phyloP scores from a whole-genome alignment of 176 grass and related monocot species.

The Phoenix roebelenii region DNA sequence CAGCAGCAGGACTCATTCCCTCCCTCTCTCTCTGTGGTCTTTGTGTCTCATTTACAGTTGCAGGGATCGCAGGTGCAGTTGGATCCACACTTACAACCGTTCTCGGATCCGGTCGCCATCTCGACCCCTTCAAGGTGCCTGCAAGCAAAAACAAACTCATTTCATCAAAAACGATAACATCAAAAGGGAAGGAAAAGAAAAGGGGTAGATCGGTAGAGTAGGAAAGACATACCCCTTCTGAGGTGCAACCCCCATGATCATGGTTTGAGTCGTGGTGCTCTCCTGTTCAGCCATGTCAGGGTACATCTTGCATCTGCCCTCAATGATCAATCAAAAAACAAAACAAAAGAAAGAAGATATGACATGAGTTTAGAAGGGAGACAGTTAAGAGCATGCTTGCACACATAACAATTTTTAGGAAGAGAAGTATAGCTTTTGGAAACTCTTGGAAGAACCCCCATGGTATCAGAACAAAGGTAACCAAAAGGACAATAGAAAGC shows the following conservation, averaged over 20 bases:
- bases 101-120: conserved; percentile 29
- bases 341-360: not conserved
- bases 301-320: conserved; percentile 68
- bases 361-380: not conserved
- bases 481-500: too few relatives aligned
- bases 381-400: not conserved
- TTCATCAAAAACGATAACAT: too few relatives aligned
- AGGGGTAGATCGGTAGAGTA: too few relatives aligned
- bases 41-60: conserved; percentile 49
- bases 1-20: too few relatives aligned
- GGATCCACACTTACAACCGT: conserved; percentile 52
- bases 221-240: conserved; percentile 27
- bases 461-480: too few relatives aligned
- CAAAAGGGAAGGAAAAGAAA: too few relatives aligned
- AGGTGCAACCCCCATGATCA: conserved; percentile 47
- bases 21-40: too few relatives aligned
- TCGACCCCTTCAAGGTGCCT: conserved; percentile 31
- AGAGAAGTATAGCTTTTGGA: too few relatives aligned
- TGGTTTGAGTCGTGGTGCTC: conserved; percentile 31
- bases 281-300: conserved; percentile 42
- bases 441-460: too few relatives aligned
- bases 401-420: too few relatives aligned
- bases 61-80: conserved; percentile 72
- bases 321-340: not conserved
- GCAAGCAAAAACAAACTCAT: not conserved